Conservation (phyloP, 257 asterid genomes). For the Plantago elongata region DNA sequence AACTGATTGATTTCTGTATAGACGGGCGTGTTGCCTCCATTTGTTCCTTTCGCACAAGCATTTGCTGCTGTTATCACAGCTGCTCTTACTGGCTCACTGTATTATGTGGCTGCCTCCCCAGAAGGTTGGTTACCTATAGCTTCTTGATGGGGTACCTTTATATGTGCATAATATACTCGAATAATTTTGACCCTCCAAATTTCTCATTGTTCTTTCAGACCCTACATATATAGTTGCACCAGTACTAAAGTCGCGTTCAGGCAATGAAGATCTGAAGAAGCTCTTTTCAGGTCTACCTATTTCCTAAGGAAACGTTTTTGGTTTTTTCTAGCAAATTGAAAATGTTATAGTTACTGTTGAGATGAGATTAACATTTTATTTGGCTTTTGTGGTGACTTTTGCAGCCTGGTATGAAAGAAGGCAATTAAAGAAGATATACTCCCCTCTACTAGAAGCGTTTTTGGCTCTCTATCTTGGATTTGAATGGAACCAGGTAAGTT, state of each 20-base stretch:
- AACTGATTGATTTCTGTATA: conserved; percentile 20
- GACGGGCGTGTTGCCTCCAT: conserved; percentile 92
- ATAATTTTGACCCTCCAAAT: conserved; percentile 3
- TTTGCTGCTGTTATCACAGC: conserved; percentile 95
- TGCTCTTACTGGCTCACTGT: conserved; percentile 82
- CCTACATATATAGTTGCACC: conserved; percentile 88
- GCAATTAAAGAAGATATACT: conserved; percentile 92
- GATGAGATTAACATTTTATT: neutral
- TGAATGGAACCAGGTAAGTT: conserved; percentile 88
- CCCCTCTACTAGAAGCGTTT: conserved; percentile 76
- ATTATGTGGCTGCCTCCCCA: conserved; percentile 87
- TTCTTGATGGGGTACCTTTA: neutral
- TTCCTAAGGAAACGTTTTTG: neutral
- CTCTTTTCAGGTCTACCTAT: conserved; percentile 71
- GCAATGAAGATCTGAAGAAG: conserved; percentile 78
- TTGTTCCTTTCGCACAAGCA: conserved; percentile 93
- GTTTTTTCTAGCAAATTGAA: neutral
- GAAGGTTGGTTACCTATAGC: conserved; percentile 44
- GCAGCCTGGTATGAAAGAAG: conserved; percentile 95
- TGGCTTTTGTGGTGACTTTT: neutral
- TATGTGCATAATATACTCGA: neutral
- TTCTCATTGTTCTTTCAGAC: conserved; percentile 37
- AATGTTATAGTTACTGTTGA: neutral
- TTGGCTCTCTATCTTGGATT: conserved; percentile 91
- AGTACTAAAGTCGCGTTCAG: conserved; percentile 62